Percentiles rank a stretch among this genome's conserved stretches.
Evolutionary conservation across 148 eudicot genomes (phyloP).

Genomic region (Amaranthus palmeri): DNA sequence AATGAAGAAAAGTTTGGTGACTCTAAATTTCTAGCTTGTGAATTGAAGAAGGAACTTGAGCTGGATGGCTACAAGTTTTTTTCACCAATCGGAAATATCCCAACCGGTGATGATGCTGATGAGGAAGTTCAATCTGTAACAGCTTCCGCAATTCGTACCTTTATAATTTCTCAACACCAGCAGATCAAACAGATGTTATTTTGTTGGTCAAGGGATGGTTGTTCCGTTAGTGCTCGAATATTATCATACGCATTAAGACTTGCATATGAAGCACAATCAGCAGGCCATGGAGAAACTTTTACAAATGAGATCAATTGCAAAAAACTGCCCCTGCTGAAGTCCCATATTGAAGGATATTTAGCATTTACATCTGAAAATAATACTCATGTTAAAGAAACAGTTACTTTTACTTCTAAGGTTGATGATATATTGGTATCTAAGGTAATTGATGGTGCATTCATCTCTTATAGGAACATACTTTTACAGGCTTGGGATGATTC

Average conservation of each 20-base stretch:
- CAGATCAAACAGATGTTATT: conserved; percentile 24
- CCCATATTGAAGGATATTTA: conserved; percentile 28
- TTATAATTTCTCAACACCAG: conserved; percentile 28
- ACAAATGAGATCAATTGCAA: conserved; percentile 10
- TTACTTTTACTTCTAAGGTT: conserved; percentile 11
- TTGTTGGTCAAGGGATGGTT: conserved; percentile 29
- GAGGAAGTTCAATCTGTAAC: conserved; percentile 38
- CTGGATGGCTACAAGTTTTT: conserved; percentile 31
- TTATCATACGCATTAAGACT: conserved; percentile 39
- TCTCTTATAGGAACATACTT: conserved; percentile 25
- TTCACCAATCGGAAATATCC: conserved; percentile 20
- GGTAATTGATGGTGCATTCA: conserved; percentile 30
- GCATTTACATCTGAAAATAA: conserved; percentile 14
- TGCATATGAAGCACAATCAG: conserved; percentile 31
- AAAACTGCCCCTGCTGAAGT: conserved; percentile 29
- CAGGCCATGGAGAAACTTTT: conserved; percentile 13
- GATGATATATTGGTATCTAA: conserved; percentile 20
- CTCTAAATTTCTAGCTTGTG: conserved; percentile 30
- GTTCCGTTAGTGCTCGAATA: conserved; percentile 25
- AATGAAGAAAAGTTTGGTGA: conserved; percentile 12
- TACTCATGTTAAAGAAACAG: conserved; percentile 3
- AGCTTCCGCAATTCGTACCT: conserved; percentile 27
- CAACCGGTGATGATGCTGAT: conserved; percentile 16
- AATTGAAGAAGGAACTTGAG: conserved; percentile 30
- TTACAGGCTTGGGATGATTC: conserved; percentile 11